Evolutionary conservation across 2,329 filamentous ascomycete species (phyloP).

Genomic region (Passalora sequoiae): DNA sequence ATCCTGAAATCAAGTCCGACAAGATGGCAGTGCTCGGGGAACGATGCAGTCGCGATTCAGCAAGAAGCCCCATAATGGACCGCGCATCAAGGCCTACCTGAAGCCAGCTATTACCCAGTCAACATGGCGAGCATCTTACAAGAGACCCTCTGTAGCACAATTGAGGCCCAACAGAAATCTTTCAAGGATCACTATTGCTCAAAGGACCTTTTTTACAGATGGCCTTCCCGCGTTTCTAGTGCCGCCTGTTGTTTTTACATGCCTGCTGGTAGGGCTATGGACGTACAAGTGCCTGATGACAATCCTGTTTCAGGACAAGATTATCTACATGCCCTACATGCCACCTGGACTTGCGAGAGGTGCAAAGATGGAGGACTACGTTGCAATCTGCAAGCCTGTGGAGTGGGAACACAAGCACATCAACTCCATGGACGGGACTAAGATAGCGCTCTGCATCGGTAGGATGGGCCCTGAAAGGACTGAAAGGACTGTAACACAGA

Average conservation of each 20-base stretch:
- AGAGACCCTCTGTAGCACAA: too few relatives aligned
- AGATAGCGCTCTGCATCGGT: slow-evolving; percentile 56
- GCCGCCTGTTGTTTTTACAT: slow-evolving; percentile 62
- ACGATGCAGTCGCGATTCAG: neutral
- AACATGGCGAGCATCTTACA: neutral
- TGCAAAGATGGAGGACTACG: slow-evolving; percentile 63
- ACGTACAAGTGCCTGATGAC: slow-evolving; percentile 65
- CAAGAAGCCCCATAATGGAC: neutral
- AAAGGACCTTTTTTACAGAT: slow-evolving; percentile 23
- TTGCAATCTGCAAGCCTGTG: slow-evolving; percentile 55
- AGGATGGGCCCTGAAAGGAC: slow-evolving; percentile 4
- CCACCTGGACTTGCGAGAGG: slow-evolving; percentile 64
- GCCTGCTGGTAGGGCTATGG: slow-evolving; percentile 62
- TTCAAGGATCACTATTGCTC: too few relatives aligned
- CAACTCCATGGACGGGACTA: slow-evolving; percentile 59
- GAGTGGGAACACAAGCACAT: slow-evolving; percentile 62
- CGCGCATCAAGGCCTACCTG: neutral
- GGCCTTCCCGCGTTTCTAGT: slow-evolving; percentile 48
- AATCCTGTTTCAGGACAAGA: slow-evolving; percentile 72
- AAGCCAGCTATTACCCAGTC: neutral
- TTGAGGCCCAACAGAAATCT: too few relatives aligned
- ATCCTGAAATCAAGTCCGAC: too few relatives aligned
- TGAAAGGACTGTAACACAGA: neutral
- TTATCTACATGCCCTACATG: slow-evolving; percentile 74
- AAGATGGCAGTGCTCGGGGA: neutral